Conservation (phyloP, 176 grass and related monocot genomes). For the Elaeis guineensis region DNA sequence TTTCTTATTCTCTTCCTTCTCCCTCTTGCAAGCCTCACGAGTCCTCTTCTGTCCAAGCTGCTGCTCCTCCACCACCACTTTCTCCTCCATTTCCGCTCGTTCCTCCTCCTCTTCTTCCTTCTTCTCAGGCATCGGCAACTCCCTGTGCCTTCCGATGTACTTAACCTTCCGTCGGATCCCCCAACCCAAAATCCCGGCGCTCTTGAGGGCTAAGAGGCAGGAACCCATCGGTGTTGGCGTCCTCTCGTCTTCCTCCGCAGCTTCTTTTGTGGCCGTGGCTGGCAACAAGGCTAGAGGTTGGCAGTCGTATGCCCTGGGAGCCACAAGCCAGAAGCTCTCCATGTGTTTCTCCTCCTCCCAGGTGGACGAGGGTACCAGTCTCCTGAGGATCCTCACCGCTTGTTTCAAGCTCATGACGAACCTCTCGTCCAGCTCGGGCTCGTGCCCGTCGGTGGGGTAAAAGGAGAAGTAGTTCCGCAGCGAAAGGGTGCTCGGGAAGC, state of each 20-base stretch:
- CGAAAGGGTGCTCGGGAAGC: slow-evolving; percentile 43
- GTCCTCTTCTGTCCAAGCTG: slow-evolving; percentile 18
- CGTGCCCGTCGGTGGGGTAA: neutral
- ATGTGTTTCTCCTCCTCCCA: slow-evolving; percentile 28
- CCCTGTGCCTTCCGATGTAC: slow-evolving; percentile 30
- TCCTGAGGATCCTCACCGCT: slow-evolving; percentile 36
- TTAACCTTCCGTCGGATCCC: slow-evolving; percentile 36
- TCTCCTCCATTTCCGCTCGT: neutral
- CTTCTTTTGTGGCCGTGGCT: neutral
- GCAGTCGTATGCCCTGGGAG: slow-evolving; percentile 32
- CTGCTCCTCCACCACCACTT: neutral
- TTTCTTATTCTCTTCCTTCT: slow-evolving; percentile 20
- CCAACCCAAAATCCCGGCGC: slow-evolving; percentile 33
- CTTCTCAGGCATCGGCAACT: neutral
- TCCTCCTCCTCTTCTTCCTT: neutral
- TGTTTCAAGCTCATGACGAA: slow-evolving; percentile 78
- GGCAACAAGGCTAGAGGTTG: neutral
- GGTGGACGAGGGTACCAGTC: slow-evolving; percentile 22
- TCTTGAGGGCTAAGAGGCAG: slow-evolving; percentile 40
- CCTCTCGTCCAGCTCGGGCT: slow-evolving; percentile 69
- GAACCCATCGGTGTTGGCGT: neutral
- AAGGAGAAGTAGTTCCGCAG: slow-evolving; percentile 57
- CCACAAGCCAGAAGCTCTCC: slow-evolving; percentile 48
- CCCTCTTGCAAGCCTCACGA: slow-evolving; percentile 19
- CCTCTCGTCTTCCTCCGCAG: neutral